A percentile compares a stretch with the other conserved stretches of the same genome.
Conservation (phyloP, 345 rosid species). For the Angophora floribunda region DNA sequence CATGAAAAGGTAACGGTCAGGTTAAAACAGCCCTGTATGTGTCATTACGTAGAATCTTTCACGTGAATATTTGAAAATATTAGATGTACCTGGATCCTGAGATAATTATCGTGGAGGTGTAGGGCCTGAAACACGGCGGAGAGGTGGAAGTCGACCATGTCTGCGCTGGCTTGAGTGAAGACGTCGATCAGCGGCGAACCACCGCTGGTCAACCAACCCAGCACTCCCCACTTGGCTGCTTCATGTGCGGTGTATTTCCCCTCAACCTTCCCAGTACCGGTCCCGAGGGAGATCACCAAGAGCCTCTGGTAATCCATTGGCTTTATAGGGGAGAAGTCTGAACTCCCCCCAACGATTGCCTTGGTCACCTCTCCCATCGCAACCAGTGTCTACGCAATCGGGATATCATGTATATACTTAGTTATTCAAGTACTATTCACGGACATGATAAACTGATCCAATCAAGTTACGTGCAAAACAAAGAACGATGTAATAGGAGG, state of each 20-base stretch:
- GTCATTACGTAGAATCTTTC: neutral
- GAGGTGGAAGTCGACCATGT: conserved; percentile 53
- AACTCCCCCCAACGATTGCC: conserved; percentile 12
- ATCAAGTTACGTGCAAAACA: neutral
- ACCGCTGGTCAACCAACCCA: conserved; percentile 46
- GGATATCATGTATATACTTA: neutral
- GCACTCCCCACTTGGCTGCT: conserved; percentile 52
- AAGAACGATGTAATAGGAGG: neutral
- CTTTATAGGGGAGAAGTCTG: conserved; percentile 24
- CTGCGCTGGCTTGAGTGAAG: conserved; percentile 47
- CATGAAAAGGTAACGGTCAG: too few species aligned
- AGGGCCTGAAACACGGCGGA: conserved; percentile 37
- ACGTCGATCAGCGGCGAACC: conserved; percentile 41
- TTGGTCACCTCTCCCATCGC: conserved; percentile 34
- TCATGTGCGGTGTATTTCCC: conserved; percentile 24
- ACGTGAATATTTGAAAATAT: neutral
- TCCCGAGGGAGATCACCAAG: conserved; percentile 50
- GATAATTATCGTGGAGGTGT: conserved; percentile 25
- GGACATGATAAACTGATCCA: neutral
- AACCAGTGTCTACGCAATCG: conserved; percentile 4
- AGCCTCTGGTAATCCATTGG: conserved; percentile 37
- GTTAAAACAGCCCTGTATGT: neutral
- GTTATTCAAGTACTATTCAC: neutral
- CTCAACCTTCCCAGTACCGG: conserved; percentile 22
- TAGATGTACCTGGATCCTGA: conserved; percentile 29